phyloP scores from a whole-genome alignment of 345 rosid genomes.

The Gossypium herbaceum region DNA sequence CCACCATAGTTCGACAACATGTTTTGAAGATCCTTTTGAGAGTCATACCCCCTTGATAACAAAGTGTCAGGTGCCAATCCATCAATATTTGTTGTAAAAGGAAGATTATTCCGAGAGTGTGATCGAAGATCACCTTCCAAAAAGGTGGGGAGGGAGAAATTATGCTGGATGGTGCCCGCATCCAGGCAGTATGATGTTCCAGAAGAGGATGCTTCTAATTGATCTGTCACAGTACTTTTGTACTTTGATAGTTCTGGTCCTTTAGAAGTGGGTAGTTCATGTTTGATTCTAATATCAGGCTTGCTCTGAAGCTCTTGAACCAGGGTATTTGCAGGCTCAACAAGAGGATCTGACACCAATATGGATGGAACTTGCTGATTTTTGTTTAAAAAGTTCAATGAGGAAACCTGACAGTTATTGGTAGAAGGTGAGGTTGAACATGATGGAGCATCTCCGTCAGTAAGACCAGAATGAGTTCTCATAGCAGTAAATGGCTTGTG shows the following conservation, averaged over 20 bases:
- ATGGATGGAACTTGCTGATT: slow-evolving; percentile 56
- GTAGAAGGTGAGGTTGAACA: slow-evolving; percentile 96
- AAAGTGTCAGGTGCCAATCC: slow-evolving; percentile 72
- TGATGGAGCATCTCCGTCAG: slow-evolving; percentile 92
- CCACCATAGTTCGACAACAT: slow-evolving; percentile 79
- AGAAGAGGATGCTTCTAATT: slow-evolving; percentile 85
- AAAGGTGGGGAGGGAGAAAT: slow-evolving; percentile 64
- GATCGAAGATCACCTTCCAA: slow-evolving; percentile 78
- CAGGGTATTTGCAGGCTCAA: slow-evolving; percentile 51
- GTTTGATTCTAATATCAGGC: slow-evolving; percentile 52
- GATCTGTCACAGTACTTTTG: slow-evolving; percentile 65
- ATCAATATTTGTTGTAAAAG: slow-evolving; percentile 58
- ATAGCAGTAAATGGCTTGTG: slow-evolving; percentile 43
- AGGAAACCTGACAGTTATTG: slow-evolving; percentile 73
- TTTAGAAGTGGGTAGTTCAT: slow-evolving; percentile 54
- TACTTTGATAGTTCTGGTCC: slow-evolving; percentile 56
- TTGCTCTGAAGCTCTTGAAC: slow-evolving; percentile 69
- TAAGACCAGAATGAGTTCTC: slow-evolving; percentile 61
- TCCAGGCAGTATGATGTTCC: slow-evolving; percentile 93
- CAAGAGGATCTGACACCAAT: slow-evolving; percentile 45
- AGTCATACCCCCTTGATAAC: slow-evolving; percentile 80
- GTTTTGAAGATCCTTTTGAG: slow-evolving; percentile 95
- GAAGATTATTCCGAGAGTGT: slow-evolving; percentile 57
- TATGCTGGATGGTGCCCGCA: slow-evolving; percentile 65
- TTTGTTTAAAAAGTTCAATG: slow-evolving; percentile 61